These are phyloP conservation scores for Leccinum boreale DNA, from an alignment of 768 basidiomycete genomes.

Conservation along the genomic window DNA sequence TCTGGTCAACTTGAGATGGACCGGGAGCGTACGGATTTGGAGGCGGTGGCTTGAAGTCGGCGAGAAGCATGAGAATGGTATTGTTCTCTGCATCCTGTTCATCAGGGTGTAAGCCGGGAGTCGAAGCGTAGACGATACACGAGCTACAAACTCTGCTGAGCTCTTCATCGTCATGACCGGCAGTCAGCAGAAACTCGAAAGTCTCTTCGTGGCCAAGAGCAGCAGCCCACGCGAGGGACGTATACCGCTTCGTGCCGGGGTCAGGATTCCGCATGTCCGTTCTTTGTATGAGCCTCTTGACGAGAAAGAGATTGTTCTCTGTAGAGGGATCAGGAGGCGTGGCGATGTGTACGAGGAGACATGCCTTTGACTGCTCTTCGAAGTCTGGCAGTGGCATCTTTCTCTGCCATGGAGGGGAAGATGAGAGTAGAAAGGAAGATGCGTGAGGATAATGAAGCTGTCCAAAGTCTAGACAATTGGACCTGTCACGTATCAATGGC, in stretches of 20 bases:
- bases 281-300: slow-evolving; percentile 80
- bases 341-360: slow-evolving; percentile 3
- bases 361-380: slow-evolving; percentile 78
- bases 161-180: slow-evolving; percentile 92
- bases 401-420: slow-evolving; percentile 67
- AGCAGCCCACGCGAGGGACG: slow-evolving; percentile 90
- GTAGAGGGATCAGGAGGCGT: slow-evolving; percentile 18
- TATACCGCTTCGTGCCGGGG: slow-evolving; percentile 67
- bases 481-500: slow-evolving; percentile 1
- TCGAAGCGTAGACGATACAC: slow-evolving; percentile 2
- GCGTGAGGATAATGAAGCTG: slow-evolving; percentile 20
- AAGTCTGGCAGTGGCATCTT: slow-evolving; percentile 70
- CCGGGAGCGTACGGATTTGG: slow-evolving; percentile 45
- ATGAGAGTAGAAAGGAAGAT: slow-evolving; percentile 21
- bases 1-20: slow-evolving; percentile 55
- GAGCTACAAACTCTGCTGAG: slow-evolving; percentile 69
- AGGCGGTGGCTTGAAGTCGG: slow-evolving; percentile 63
- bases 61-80: slow-evolving; percentile 91
- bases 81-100: slow-evolving; percentile 86
- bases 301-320: slow-evolving; percentile 96
- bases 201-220: slow-evolving; percentile 87
- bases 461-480: slow-evolving; percentile 23
- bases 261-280: slow-evolving; percentile 93
- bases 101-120: slow-evolving; percentile 16
- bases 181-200: slow-evolving; percentile 83